These are phyloP conservation scores for Kwoniella dendrophila DNA, from an alignment of 768 basidiomycete species.

Conservation along the genomic window DNA sequence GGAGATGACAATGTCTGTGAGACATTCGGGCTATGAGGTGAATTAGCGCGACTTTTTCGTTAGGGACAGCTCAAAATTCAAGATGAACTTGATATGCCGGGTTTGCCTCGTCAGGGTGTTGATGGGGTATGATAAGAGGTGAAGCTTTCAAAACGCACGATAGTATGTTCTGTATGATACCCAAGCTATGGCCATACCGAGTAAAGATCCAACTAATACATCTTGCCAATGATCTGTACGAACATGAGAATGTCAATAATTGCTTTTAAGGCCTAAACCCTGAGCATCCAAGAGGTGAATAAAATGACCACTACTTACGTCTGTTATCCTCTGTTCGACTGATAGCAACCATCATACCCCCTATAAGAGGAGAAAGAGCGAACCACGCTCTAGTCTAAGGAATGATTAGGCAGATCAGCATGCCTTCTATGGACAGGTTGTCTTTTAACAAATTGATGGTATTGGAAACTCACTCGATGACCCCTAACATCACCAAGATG, in stretches of 20 bases:
- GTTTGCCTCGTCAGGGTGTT: background rate
- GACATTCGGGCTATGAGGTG: conserved; percentile 40
- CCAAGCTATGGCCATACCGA: conserved; percentile 67
- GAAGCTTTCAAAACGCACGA: conserved; percentile 36
- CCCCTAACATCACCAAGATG: conserved; percentile 84
- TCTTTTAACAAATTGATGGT: conserved; percentile 50
- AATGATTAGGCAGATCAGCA: background rate
- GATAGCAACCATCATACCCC: conserved; percentile 62
- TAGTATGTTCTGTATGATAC: conserved; percentile 54
- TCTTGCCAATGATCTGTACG: conserved; percentile 86
- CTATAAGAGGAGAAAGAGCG: conserved; percentile 72
- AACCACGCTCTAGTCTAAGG: conserved; percentile 68
- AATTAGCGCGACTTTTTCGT: background rate
- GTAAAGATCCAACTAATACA: conserved; percentile 72
- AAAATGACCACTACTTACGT: conserved; percentile 60
- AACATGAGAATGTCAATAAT: conserved; percentile 8
- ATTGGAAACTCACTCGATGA: conserved; percentile 57
- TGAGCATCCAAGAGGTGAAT: no score
- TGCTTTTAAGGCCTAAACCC: no score
- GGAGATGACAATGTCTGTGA: conserved; percentile 50
- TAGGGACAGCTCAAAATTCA: background rate
- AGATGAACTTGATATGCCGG: background rate
- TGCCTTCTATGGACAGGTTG: background rate
- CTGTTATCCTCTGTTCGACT: conserved; percentile 90
- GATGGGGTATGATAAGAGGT: background rate